These are phyloP conservation scores for Mortierella sp. DNA, from an alignment of 371 early-diverging fungal species.

Conservation along the genomic window DNA sequence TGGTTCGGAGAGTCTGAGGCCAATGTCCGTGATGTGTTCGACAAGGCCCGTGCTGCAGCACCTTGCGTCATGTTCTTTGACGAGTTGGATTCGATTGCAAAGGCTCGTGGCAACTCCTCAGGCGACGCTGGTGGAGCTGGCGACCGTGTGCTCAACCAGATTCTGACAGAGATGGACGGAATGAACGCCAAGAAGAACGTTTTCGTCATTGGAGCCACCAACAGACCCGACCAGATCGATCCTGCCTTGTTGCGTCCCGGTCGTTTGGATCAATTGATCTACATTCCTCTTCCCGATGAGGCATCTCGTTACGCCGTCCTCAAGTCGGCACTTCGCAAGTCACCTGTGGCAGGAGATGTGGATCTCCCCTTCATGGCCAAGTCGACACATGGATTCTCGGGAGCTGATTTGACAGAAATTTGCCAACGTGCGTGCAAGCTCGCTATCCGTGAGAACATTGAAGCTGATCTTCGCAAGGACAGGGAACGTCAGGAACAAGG, in stretches of 20 bases:
- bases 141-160: constrained; percentile 99
- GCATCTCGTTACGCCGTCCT: constrained; percentile 91
- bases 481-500: constrained; percentile 78
- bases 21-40: constrained; percentile 99
- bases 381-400: constrained; percentile 97
- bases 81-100: constrained; percentile 99
- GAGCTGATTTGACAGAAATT: constrained; percentile 99
- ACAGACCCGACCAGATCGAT: constrained; percentile 99
- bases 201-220: constrained; percentile 99
- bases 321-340: constrained; percentile 95
- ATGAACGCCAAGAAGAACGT: constrained; percentile 99
- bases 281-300: constrained; percentile 98
- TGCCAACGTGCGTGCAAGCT: constrained; percentile 99
- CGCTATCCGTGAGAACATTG: constrained; percentile 99
- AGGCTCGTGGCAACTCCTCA: constrained; percentile 89
- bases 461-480: constrained; percentile 85
- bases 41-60: constrained; percentile 99
- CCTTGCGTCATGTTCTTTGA: constrained; percentile 99
- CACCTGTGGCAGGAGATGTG: constrained; percentile 91
- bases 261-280: constrained; percentile 99
- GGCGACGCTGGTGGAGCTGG: constrained; percentile 98
- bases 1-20: constrained; percentile 99
- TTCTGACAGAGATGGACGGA: constrained; percentile 99
- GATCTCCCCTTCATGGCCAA: constrained; percentile 92
- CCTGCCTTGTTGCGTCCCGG: constrained; percentile 97